Evolutionary conservation across 106 monocot genomes (phyloP), one percentile per base, ranked within the genome.

Genomic region (Dioscorea dumetorum): DNA sequence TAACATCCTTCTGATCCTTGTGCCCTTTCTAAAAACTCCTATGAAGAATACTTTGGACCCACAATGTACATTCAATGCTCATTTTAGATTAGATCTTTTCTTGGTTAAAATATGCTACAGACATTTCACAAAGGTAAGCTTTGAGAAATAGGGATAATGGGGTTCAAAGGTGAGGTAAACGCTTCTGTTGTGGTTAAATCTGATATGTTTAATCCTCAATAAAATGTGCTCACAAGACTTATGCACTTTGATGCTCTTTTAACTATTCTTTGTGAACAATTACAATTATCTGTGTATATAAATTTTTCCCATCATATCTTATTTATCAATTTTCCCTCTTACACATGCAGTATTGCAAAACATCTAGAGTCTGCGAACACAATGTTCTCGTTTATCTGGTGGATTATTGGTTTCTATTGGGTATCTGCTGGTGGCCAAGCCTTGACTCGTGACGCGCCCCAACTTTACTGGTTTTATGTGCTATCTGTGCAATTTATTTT

Each of bases 361-460:
- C 79, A 85, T 78, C 66, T 89, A 57, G 89, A 89, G 68, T 85
- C 79, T 50, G 82, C 72, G n/a, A 89, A 85, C 71, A 85, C 85
- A 58, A 82, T 89, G 74, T 85, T 85, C 64, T 89, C 89, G 8
- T 89, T 85, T 68, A 75, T 85, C 33, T 89, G 89, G 89, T 88
- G 88, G 88, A 84, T 88, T 63, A 71, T 84, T 63, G 88, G 84
- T 49, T 88, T 88, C 68, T 88, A 88, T 22, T 84, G 84, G 84
- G 70, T 88, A 18, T 82, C 84, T 63, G 79, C 70, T 71, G 88
- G 88, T 58, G 88, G 88, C 49, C 72, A 78, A 76, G 64, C 54
- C 49, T 74, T 88, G 63, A 84, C 74, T 14, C 69, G 22, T 50
- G 79, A 84, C 68, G 81, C 84, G 15, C 88, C 88, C 34, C 78